These are phyloP conservation scores for Apiospora hydei DNA, from an alignment of 2,329 filamentous ascomycete genomes.

Conservation along the genomic window DNA sequence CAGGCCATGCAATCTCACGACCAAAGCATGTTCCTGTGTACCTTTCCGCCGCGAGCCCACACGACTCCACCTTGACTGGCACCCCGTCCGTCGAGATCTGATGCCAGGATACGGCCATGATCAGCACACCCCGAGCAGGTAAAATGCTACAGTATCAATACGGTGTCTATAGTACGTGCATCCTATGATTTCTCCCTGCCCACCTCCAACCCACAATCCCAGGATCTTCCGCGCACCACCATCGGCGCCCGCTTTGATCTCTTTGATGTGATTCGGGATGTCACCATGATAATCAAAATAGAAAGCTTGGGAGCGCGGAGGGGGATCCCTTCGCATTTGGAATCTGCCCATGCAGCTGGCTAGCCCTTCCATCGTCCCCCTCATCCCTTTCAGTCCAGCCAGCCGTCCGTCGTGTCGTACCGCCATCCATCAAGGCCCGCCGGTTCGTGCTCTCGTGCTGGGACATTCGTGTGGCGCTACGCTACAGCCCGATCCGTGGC, in stretches of 20 bases:
- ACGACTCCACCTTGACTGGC: conserved; percentile 10
- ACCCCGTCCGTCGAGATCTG: conserved; percentile 20
- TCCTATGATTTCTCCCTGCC: conserved; percentile 12
- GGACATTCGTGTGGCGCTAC: conserved; percentile 9
- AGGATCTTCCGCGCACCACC: conserved; percentile 13
- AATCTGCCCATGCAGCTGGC: neutral
- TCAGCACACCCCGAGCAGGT: conserved; percentile 21
- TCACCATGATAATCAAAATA: conserved; percentile 21
- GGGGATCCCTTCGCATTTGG: neutral
- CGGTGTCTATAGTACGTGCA: conserved; percentile 18
- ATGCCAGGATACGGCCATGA: conserved; percentile 23
- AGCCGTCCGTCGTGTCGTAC: neutral
- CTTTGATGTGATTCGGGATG: conserved; percentile 20
- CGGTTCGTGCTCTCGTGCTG: conserved; percentile 5
- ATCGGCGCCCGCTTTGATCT: conserved; percentile 21
- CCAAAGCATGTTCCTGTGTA: neutral
- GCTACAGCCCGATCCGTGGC: conserved; percentile 11
- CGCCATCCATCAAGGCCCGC: neutral
- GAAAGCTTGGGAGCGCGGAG: conserved; percentile 11
- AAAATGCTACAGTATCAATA: conserved; percentile 14
- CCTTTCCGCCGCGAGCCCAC: neutral
- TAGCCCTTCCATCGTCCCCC: neutral
- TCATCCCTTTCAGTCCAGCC: neutral
- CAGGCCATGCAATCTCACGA: conserved; percentile 2
- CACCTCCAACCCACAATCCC: conserved; percentile 14